A percentile compares a stretch with the other conserved stretches of the same genome.
Conservation (phyloP, 257 asterid genomes). For the Echites panduratus region DNA sequence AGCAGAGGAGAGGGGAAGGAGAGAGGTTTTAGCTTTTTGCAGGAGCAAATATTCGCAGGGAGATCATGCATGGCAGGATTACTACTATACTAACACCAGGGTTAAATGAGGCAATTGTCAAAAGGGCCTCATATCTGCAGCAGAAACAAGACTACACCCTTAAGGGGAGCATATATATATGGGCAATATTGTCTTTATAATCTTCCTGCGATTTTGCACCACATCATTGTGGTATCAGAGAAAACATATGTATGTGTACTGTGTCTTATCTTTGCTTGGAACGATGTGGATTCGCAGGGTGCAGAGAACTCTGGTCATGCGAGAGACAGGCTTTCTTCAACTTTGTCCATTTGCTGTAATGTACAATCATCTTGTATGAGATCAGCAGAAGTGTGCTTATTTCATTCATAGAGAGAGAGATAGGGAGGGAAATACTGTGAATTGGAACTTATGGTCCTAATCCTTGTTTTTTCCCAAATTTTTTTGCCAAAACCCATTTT, state of each 20-base stretch:
- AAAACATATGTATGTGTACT: neutral
- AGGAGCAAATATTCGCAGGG: neutral
- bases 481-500: no score
- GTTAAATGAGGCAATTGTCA: neutral
- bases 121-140: neutral
- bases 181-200: neutral
- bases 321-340: constrained; percentile 1
- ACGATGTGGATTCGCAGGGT: neutral
- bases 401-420: neutral
- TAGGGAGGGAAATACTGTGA: neutral
- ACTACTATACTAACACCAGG: no score
- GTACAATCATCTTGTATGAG: neutral
- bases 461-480: no score
- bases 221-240: neutral
- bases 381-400: neutral
- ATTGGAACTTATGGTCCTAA: no score
- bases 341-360: neutral
- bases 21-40: neutral
- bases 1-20: neutral
- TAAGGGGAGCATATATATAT: neutral
- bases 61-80: neutral
- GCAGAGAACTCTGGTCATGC: neutral
- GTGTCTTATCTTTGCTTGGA: neutral
- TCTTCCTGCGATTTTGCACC: neutral
- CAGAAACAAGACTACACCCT: neutral